A percentile compares a stretch with the other conserved stretches of the same genome.
phyloP scores from a whole-genome alignment of 352 stramenopile genomes.

The Pythium vanterpoolii region DNA sequence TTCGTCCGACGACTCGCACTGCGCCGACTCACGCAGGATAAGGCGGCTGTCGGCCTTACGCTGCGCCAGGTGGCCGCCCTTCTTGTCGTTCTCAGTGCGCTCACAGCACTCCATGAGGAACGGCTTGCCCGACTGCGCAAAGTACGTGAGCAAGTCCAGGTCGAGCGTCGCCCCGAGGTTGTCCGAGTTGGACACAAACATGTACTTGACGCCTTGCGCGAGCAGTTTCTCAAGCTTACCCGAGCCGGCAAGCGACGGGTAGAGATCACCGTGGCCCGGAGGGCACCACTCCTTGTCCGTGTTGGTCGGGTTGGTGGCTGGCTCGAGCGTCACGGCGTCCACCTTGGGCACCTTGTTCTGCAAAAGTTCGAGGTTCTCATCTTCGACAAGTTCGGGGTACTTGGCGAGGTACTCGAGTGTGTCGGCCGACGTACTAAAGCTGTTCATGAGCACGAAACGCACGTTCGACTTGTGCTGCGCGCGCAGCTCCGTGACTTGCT shows the following conservation, averaged over 20 bases:
- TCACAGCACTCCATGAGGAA: slow-evolving; percentile 96
- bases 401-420: slow-evolving; percentile 86
- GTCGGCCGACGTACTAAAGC: slow-evolving; percentile 83
- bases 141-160: slow-evolving; percentile 86
- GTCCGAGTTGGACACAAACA: slow-evolving; percentile 90
- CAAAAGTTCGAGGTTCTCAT: slow-evolving; percentile 96
- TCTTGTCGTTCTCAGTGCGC: slow-evolving; percentile 99
- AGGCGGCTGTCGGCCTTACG: slow-evolving; percentile 91
- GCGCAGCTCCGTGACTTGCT: slow-evolving; percentile 93
- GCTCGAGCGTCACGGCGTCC: slow-evolving; percentile 80
- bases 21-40: slow-evolving; percentile 91
- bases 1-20: slow-evolving; percentile 85
- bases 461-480: slow-evolving; percentile 91
- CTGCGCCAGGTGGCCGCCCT: slow-evolving; percentile 95
- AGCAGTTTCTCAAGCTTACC: slow-evolving; percentile 86
- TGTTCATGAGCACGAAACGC: slow-evolving; percentile 90
- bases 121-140: slow-evolving; percentile 84
- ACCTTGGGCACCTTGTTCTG: slow-evolving; percentile 99
- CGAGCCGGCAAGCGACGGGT: slow-evolving; percentile 79
- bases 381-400: slow-evolving; percentile 89
- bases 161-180: slow-evolving; percentile 83
- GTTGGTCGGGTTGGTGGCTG: slow-evolving; percentile 56
- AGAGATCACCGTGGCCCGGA: slow-evolving; percentile 82
- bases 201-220: slow-evolving; percentile 85
- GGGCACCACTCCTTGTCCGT: slow-evolving; percentile 86